A percentile compares a stretch with the other conserved stretches of the same genome.
These are phyloP conservation scores for Populus hybrid DNA, from an alignment of 441 rosid genomes.

Conservation along the genomic window DNA sequence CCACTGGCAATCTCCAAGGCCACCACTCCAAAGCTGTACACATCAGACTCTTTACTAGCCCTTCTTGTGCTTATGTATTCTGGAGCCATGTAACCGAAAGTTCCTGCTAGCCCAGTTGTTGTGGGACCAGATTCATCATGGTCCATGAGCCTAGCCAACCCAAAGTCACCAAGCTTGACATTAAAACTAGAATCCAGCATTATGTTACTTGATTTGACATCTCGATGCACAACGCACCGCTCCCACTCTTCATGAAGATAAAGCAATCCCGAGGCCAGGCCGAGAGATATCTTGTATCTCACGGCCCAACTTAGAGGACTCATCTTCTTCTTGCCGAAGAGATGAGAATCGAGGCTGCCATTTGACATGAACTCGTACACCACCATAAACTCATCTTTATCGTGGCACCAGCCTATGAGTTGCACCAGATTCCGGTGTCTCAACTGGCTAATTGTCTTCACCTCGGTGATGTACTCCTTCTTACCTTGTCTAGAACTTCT, in stretches of 20 bases:
- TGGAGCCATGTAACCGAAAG: constrained; percentile 50
- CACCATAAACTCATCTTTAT: constrained; percentile 34
- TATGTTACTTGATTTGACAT: constrained; percentile 52
- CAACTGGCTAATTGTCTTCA: constrained; percentile 44
- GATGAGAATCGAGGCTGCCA: constrained; percentile 47
- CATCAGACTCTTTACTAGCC: constrained; percentile 45
- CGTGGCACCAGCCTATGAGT: constrained; percentile 66
- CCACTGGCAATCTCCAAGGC: constrained; percentile 40
- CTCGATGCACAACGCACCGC: constrained; percentile 51
- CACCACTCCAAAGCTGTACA: constrained; percentile 46
- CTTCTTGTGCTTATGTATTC: constrained; percentile 43
- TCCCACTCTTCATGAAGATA: constrained; percentile 63
- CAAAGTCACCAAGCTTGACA: constrained; percentile 55
- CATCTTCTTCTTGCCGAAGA: constrained; percentile 27
- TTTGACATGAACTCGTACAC: constrained; percentile 58
- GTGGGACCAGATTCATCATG: constrained; percentile 39
- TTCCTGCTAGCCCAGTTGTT: constrained; percentile 47
- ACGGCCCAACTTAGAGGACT: constrained; percentile 33
- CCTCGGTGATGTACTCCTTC: constrained; percentile 49
- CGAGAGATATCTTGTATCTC: constrained; percentile 40
- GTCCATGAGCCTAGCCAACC: constrained; percentile 48
- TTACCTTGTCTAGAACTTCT: constrained; percentile 44
- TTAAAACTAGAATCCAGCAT: constrained; percentile 51
- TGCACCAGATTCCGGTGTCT: constrained; percentile 59
- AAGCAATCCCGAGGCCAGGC: constrained; percentile 43